phyloP scores from a whole-genome alignment of 2,329 filamentous ascomycete genomes.

The Calonectria naviculata region DNA sequence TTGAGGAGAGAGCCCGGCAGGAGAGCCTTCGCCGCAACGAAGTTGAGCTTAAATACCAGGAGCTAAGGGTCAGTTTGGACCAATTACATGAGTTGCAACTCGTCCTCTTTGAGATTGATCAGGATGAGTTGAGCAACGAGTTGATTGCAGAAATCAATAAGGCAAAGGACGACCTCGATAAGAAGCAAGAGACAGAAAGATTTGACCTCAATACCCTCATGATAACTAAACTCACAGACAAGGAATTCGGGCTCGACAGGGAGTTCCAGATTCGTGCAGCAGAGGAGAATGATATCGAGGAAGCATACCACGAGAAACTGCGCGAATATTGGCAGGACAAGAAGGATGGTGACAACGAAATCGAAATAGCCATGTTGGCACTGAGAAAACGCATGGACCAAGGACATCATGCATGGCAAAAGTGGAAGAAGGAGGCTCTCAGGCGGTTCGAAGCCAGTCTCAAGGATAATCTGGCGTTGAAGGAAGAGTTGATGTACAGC shows the following conservation, averaged over 20 bases:
- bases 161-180: slow-evolving; percentile 43
- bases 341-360: slow-evolving; percentile 43
- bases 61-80: slow-evolving; percentile 49
- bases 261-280: slow-evolving; percentile 55
- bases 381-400: slow-evolving; percentile 55
- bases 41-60: slow-evolving; percentile 52
- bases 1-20: slow-evolving; percentile 50
- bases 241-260: slow-evolving; percentile 47
- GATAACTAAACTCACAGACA: slow-evolving; percentile 43
- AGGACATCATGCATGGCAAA: slow-evolving; percentile 52
- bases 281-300: slow-evolving; percentile 56
- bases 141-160: slow-evolving; percentile 37
- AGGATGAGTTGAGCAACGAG: slow-evolving; percentile 48
- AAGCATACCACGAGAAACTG: slow-evolving; percentile 54
- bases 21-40: slow-evolving; percentile 54
- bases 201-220: slow-evolving; percentile 40
- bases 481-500: slow-evolving; percentile 56
- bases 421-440: slow-evolving; percentile 54
- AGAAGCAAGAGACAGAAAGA: slow-evolving; percentile 48
- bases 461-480: slow-evolving; percentile 52
- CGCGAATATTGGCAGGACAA: slow-evolving; percentile 51
- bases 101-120: slow-evolving; percentile 49
- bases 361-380: slow-evolving; percentile 46
- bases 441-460: slow-evolving; percentile 47
- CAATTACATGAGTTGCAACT: slow-evolving; percentile 56